A percentile compares a stretch with the other conserved stretches of the same genome.
Evolutionary conservation across 768 basidiomycete genomes (phyloP).

Genomic region (Chalciporus piperatus): DNA sequence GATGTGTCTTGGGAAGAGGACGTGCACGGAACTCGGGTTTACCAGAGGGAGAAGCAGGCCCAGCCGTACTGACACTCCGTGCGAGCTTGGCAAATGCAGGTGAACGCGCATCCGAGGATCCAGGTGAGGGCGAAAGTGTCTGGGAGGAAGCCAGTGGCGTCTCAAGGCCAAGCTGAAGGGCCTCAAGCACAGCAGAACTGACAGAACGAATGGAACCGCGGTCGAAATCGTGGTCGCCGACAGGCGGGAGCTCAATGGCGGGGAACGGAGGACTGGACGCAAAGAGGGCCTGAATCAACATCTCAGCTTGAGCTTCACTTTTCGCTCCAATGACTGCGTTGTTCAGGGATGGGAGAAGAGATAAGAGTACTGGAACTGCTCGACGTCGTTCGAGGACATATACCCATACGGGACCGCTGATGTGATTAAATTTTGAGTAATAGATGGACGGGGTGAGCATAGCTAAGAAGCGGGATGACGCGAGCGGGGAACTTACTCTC

Average conservation of each 20-base stretch:
- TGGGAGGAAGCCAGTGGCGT: constrained; percentile 39
- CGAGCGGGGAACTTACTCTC: constrained; percentile 56
- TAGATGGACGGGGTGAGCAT: constrained; percentile 6
- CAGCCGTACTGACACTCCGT: constrained; percentile 32
- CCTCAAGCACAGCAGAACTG: constrained; percentile 47
- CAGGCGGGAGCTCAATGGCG: constrained; percentile 56
- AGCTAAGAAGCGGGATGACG: neutral
- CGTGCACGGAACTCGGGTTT: constrained; percentile 65
- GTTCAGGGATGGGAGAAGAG: constrained; percentile 59
- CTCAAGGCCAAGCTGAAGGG: constrained; percentile 39
- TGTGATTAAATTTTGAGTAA: constrained; percentile 4
- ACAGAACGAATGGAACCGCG: constrained; percentile 39
- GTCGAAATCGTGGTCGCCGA: constrained; percentile 36
- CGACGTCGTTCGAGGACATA: constrained; percentile 83
- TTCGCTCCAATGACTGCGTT: constrained; percentile 72
- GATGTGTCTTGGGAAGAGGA: constrained; percentile 57
- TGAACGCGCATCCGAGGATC: constrained; percentile 20
- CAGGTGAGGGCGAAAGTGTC: constrained; percentile 39
- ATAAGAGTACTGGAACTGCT: constrained; percentile 76
- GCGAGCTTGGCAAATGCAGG: constrained; percentile 24
- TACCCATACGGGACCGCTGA: constrained; percentile 86
- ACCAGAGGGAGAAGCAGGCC: constrained; percentile 37
- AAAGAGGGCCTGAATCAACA: constrained; percentile 76
- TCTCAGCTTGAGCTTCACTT: constrained; percentile 66
- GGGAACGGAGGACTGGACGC: constrained; percentile 82